Evolutionary conservation across 208 protist species (phyloP).

Genomic region (Trypanosoma mega): DNA sequence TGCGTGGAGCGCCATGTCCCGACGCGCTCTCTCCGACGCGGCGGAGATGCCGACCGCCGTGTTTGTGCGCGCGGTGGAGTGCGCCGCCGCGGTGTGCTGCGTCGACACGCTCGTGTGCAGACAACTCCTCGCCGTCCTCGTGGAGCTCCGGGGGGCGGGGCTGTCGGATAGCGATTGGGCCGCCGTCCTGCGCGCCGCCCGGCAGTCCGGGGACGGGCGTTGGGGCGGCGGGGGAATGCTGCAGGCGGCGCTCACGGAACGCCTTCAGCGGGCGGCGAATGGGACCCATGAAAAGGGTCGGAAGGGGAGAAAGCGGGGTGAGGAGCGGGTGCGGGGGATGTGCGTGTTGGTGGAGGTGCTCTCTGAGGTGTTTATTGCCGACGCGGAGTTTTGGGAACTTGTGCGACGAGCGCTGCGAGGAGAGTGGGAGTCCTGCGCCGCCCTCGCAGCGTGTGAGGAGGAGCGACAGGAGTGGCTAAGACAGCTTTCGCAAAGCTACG

Average conservation of each 20-base stretch:
- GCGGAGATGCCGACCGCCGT: slow-evolving; percentile 18
- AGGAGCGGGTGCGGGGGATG: slow-evolving; percentile 14
- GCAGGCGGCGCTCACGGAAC: slow-evolving; percentile 17
- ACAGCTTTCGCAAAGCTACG: slow-evolving; percentile 49
- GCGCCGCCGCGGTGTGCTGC: slow-evolving; percentile 48
- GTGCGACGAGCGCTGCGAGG: slow-evolving; percentile 30
- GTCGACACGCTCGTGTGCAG: slow-evolving; percentile 57
- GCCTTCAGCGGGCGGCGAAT: slow-evolving; percentile 14
- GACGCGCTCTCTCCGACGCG: slow-evolving; percentile 22
- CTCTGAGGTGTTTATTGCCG: slow-evolving; percentile 39
- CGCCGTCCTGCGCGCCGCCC: slow-evolving; percentile 40
- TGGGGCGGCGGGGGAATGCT: slow-evolving; percentile 23
- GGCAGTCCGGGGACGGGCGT: slow-evolving; percentile 23
- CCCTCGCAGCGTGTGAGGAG: not conserved
- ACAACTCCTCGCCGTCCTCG: slow-evolving; percentile 51
- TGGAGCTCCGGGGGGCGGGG: slow-evolving; percentile 23
- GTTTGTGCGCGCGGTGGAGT: slow-evolving; percentile 44
- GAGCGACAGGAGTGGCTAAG: slow-evolving; percentile 20
- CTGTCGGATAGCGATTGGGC: slow-evolving; percentile 42
- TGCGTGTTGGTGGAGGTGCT: slow-evolving; percentile 43
- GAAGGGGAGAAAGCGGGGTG: not conserved
- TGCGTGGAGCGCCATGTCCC: slow-evolving; percentile 32
- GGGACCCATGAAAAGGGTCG: not conserved
- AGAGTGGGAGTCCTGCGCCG: slow-evolving; percentile 25
- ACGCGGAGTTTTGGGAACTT: slow-evolving; percentile 36